Evolutionary conservation across 1,284 basidiomycete genomes (phyloP).

Genomic region (Schizophyllum amplum): DNA sequence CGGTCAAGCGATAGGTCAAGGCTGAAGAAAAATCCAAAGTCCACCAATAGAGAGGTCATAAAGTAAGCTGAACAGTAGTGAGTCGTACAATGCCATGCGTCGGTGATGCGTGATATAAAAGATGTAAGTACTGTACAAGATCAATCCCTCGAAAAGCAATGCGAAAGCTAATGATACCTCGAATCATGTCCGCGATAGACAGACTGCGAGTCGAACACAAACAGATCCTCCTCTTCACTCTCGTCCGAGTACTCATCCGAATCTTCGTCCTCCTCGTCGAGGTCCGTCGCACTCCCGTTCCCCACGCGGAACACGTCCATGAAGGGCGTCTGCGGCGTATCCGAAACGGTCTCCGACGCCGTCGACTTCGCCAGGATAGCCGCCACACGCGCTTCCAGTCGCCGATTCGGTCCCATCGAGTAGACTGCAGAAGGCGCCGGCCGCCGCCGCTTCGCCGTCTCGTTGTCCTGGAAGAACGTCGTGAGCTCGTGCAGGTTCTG

Average conservation of each 20-base stretch:
- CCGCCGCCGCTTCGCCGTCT: conserved; percentile 8
- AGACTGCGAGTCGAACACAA: conserved; percentile 55
- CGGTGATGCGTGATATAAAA: neutral
- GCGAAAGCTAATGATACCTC: conserved; percentile 19
- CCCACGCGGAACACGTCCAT: conserved; percentile 66
- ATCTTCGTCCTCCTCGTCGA: conserved; percentile 30
- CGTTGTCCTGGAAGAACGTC: conserved; percentile 73
- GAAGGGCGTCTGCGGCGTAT: conserved; percentile 66
- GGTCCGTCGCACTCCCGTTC: conserved; percentile 28
- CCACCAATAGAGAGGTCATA: neutral
- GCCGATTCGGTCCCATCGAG: conserved; percentile 30
- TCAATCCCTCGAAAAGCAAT: neutral
- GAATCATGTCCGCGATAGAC: conserved; percentile 34
- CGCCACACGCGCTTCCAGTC: conserved; percentile 68
- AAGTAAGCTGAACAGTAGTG: neutral
- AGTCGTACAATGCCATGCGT: no score
- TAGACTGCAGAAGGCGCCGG: conserved; percentile 14
- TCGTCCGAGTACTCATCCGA: conserved; percentile 44
- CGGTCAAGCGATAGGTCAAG: neutral
- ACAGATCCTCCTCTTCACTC: conserved; percentile 61
- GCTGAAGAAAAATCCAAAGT: neutral
- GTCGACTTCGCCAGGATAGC: conserved; percentile 74
- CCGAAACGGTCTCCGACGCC: conserved; percentile 35
- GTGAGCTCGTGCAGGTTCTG: conserved; percentile 83
- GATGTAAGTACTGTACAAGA: neutral